Base-by-base conservation (phyloP, 768 basidiomycete genomes). In the Podaxis sp. region DNA sequence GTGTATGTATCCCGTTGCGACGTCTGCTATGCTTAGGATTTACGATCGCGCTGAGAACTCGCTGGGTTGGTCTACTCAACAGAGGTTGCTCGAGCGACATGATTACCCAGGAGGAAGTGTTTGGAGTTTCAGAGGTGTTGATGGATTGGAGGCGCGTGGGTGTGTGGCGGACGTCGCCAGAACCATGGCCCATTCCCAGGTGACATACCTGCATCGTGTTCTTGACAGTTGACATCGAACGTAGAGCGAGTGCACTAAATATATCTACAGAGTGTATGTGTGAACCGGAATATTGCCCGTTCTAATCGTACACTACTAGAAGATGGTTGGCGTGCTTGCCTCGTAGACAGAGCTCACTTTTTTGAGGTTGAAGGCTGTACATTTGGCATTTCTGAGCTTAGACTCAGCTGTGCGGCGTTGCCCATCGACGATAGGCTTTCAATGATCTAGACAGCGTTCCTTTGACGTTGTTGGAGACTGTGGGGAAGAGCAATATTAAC, bases 211-310 rank as follows among this genome's bases (percentile, higher is more conserved):
- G 36, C 24, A 51, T 41, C 10, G 13, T 40, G 28, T 37, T n/a
- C 8, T 51, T 60, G 58, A 60, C 58, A 60, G 58, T 60, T 60
- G 58, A 60, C 58, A 60, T 11, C 41, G n/a, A n/a, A 40, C 38
- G 49, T 15, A 51, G 20, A 24, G 17, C 28, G 36, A 56, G 22
- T 24, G 26, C 13, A 26, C 38, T 40, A 33, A 33, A 10, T 33
- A 60, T 51, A 30, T 52, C 52, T 60, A 38, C 33, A 17, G 20
- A 3, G 48, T 38, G 49, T 8, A 3, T 24, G 22, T 12, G 12
- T 11, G 13, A 15, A 22, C 12, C 13, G 4, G 12, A 20, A n/a
- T 33, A 8, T 33, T 33, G n/a, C 15, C 58, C 58, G 50, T 51
- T 38, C n/a, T 30, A 51, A 51, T 26, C 58, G 58, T 28, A n/a